Percentiles rank a stretch among this genome's conserved stretches.
Evolutionary conservation across 495 filamentous ascomycete genomes (phyloP).

Genomic region (Penicillium goetzii): DNA sequence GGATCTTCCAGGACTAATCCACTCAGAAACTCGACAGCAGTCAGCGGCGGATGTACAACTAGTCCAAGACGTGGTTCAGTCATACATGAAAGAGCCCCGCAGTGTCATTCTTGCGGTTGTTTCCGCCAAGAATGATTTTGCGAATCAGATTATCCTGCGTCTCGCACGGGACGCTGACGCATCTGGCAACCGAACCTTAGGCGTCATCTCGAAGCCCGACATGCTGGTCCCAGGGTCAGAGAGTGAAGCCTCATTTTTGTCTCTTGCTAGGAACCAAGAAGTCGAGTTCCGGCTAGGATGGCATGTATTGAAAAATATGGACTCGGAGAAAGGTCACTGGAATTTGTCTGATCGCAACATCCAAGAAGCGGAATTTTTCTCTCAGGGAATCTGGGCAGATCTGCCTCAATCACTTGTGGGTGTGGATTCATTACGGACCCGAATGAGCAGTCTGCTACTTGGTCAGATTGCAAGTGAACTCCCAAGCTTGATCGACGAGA

Average conservation of each 20-base stretch:
- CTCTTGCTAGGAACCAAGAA: conserved; percentile 55
- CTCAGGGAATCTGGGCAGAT: conserved; percentile 50
- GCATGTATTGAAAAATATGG: conserved; percentile 54
- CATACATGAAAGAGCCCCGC: conserved; percentile 60
- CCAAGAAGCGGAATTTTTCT: conserved; percentile 50
- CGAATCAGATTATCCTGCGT: conserved; percentile 50
- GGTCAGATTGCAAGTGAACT: conserved; percentile 60
- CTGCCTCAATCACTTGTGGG: conserved; percentile 47
- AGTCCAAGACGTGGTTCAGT: conserved; percentile 54
- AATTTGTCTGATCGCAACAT: conserved; percentile 40
- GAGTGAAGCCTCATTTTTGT: conserved; percentile 53
- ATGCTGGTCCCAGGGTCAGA: conserved; percentile 31
- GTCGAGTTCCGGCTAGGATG: conserved; percentile 51
- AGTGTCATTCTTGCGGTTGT: conserved; percentile 69
- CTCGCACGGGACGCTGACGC: conserved; percentile 24
- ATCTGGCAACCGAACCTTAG: conserved; percentile 49
- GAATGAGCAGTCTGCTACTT: conserved; percentile 61
- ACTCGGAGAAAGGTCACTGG: conserved; percentile 43
- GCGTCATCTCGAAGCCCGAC: conserved; percentile 54
- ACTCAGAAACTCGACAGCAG: conserved; percentile 44
- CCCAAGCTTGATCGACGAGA: conserved; percentile 60
- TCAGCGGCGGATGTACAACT: conserved; percentile 38
- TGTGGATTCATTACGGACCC: conserved; percentile 49
- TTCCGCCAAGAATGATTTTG: conserved; percentile 53
- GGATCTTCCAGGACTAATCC: conserved; percentile 66